Evolutionary conservation across 768 basidiomycete genomes (phyloP).

Genomic region (Suillus occidentalis): DNA sequence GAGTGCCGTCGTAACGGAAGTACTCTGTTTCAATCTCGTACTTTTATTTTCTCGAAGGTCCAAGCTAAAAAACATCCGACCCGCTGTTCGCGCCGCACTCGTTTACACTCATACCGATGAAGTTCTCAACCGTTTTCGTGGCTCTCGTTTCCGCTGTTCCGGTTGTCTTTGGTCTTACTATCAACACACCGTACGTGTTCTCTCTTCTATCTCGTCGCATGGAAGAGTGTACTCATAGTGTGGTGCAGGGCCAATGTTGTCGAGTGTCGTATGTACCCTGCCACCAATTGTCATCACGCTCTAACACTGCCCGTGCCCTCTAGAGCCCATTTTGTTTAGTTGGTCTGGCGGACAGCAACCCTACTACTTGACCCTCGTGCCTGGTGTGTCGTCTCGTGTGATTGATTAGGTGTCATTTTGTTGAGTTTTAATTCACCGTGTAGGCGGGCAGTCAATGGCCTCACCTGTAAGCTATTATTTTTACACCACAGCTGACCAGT

Average conservation of each 20-base stretch:
- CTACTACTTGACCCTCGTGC: conserved; percentile 60
- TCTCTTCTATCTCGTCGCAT: conserved; percentile 9
- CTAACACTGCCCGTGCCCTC: conserved; percentile 9
- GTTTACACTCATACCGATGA: conserved; percentile 32
- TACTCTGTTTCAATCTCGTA: conserved; percentile 6
- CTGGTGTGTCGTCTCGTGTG: conserved; percentile 43
- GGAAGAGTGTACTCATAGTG: background rate
- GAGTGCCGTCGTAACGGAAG: background rate
- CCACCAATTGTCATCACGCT: background rate
- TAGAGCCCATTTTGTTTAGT: conserved; percentile 59
- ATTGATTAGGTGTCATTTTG: background rate
- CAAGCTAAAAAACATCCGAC: conserved; percentile 8
- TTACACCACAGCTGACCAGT: conserved; percentile 8
- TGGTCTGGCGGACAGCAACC: conserved; percentile 56
- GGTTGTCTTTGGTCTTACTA: conserved; percentile 46
- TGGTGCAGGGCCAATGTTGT: conserved; percentile 38
- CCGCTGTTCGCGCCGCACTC: conserved; percentile 16
- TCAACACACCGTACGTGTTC: conserved; percentile 67
- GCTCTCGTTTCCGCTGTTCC: conserved; percentile 32
- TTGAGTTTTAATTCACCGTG: background rate
- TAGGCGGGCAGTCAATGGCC: conserved; percentile 55
- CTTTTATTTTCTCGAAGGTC: conserved; percentile 3
- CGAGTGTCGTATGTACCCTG: conserved; percentile 47
- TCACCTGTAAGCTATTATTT: conserved; percentile 43
- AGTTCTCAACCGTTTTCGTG: conserved; percentile 29